These are phyloP conservation scores for Candida qinlingensis DNA, from an alignment of 805 yeast species.

Conservation along the genomic window DNA sequence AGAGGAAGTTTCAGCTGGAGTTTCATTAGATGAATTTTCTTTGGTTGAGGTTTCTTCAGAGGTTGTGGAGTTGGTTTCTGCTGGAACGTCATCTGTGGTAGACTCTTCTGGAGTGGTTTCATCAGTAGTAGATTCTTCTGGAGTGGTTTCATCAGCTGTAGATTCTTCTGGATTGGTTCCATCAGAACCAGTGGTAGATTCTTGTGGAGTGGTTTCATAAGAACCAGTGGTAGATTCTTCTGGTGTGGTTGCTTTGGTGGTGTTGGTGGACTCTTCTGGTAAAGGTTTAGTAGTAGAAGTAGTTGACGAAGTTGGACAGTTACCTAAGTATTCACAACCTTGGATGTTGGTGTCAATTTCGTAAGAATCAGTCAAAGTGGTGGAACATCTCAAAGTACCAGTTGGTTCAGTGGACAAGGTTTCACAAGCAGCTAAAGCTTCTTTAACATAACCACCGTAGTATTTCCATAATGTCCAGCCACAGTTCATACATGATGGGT, in stretches of 20 bases:
- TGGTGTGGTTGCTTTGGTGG: neutral
- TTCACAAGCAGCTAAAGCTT: slow-evolving; percentile 26
- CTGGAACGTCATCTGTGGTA: neutral
- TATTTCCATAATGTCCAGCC: slow-evolving; percentile 32
- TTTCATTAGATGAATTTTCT: too few species aligned
- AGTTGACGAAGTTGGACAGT: slow-evolving; percentile 12
- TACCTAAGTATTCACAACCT: slow-evolving; percentile 9
- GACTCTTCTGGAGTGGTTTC: neutral
- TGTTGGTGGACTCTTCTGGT: neutral
- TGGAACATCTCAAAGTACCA: slow-evolving; percentile 9
- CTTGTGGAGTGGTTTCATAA: neutral
- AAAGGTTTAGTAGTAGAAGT: neutral
- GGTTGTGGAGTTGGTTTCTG: neutral
- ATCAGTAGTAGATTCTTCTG: neutral
- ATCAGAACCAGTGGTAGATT: neutral
- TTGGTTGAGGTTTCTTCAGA: neutral
- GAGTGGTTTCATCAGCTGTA: neutral
- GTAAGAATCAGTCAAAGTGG: slow-evolving; percentile 9
- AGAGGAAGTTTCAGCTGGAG: too few species aligned
- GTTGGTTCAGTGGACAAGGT: slow-evolving; percentile 17
- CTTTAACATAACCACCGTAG: slow-evolving; percentile 24
- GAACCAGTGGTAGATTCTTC: neutral
- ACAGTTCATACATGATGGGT: slow-evolving; percentile 28
- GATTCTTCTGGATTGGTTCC: neutral
- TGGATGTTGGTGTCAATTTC: slow-evolving; percentile 4